Percentiles rank a stretch among this genome's conserved stretches.
phyloP scores from a whole-genome alignment of 306 rosid species.

The Dryas drummondii region DNA sequence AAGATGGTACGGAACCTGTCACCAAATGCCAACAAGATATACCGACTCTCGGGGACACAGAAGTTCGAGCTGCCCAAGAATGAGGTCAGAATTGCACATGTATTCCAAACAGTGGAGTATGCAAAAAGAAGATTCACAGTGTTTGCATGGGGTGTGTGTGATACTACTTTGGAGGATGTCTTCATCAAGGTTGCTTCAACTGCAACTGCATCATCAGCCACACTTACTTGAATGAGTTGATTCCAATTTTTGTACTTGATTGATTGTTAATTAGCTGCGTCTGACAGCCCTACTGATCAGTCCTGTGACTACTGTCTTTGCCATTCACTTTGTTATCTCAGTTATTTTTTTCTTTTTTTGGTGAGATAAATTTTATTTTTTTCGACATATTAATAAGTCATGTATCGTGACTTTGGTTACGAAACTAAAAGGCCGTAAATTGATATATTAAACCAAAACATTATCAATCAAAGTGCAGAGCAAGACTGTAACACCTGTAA shows the following conservation, averaged over 20 bases:
- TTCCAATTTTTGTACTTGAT: too few species aligned
- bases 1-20: not conserved
- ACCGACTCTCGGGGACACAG: constrained; percentile 7
- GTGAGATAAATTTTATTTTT: too few species aligned
- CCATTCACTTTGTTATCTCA: too few species aligned
- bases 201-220: not conserved
- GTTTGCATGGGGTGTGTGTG: constrained; percentile 8
- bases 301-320: too few species aligned
- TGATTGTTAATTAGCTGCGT: too few species aligned
- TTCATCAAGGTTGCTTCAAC: constrained; percentile 20
- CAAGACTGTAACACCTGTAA: too few species aligned
- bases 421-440: not conserved
- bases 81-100: constrained; percentile 5
- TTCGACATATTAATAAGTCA: not conserved
- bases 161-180: constrained; percentile 17
- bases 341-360: too few species aligned
- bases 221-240: not conserved
- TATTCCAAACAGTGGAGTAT: not conserved
- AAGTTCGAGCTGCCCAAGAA: constrained; percentile 19
- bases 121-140: not conserved
- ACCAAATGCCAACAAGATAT: constrained; percentile 9
- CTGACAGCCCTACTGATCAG: too few species aligned
- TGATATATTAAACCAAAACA: too few species aligned
- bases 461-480: too few species aligned
- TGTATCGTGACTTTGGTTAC: not conserved